These are phyloP conservation scores for Geotrichum citri-aurantii DNA, from an alignment of 1,139 yeast species.

Conservation along the genomic window DNA sequence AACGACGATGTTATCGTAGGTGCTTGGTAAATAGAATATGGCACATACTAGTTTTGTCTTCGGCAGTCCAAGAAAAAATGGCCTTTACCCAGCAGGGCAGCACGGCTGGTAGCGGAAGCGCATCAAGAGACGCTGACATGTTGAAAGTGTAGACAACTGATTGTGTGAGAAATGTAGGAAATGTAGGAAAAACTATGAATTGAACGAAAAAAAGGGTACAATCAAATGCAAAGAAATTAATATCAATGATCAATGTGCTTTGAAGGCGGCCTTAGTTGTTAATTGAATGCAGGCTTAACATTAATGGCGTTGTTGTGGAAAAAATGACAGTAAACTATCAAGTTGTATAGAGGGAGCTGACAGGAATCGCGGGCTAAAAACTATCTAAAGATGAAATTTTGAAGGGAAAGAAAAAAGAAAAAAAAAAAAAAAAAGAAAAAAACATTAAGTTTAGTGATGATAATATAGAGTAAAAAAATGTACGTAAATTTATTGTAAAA, in stretches of 20 bases:
- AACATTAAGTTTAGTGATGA: no score
- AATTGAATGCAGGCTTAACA: neutral
- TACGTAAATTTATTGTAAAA: no score
- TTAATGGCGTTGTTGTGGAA: neutral
- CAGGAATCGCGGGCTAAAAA: neutral
- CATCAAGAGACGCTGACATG: neutral
- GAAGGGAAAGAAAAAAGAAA: neutral
- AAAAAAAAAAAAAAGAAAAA: neutral
- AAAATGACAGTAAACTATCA: neutral
- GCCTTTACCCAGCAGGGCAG: conserved; percentile 70
- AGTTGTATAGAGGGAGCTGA: neutral
- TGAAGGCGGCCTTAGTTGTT: neutral
- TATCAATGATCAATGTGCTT: neutral
- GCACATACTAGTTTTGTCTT: conserved; percentile 44
- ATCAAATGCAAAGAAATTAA: neutral
- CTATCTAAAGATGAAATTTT: neutral
- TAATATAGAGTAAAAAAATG: no score
- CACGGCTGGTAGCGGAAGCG: conserved; percentile 11
- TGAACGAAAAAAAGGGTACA: neutral
- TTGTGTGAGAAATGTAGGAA: neutral
- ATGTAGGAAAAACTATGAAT: neutral
- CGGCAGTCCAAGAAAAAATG: conserved; percentile 82
- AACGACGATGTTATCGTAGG: neutral
- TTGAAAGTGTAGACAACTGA: neutral
- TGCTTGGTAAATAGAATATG: neutral